Evolutionary conservation across 2,329 filamentous ascomycete genomes (phyloP).

Genomic region (Lachnellula occidentalis): DNA sequence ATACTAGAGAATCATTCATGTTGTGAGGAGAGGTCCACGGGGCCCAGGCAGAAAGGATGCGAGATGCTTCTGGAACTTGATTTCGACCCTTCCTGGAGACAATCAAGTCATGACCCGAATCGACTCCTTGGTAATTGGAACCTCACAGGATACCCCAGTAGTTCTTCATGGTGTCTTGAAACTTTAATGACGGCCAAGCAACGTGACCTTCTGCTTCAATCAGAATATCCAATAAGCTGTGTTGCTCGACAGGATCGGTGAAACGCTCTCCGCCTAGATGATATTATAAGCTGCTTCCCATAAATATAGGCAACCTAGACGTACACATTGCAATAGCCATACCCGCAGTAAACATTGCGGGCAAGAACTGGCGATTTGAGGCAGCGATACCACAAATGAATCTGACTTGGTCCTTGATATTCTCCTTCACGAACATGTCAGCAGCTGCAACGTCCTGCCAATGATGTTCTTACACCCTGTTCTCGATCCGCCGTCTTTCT

Average conservation of each 20-base stretch:
- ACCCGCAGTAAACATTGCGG: constrained; percentile 29
- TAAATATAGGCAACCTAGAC: neutral
- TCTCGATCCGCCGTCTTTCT: constrained; percentile 1
- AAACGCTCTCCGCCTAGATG: constrained; percentile 38
- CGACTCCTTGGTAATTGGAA: too few species aligned
- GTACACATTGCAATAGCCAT: constrained; percentile 29
- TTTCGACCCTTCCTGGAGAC: too few species aligned
- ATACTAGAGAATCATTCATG: too few species aligned
- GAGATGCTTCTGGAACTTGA: too few species aligned
- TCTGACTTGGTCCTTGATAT: constrained; percentile 8
- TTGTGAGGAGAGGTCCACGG: too few species aligned
- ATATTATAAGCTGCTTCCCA: neutral
- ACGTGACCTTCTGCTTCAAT: constrained; percentile 42
- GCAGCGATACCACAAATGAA: constrained; percentile 11
- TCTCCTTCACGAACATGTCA: neutral
- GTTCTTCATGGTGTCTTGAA: constrained; percentile 38
- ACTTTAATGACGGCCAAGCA: constrained; percentile 42
- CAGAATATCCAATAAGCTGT: constrained; percentile 42
- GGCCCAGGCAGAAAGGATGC: too few species aligned
- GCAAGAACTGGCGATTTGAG: constrained; percentile 8
- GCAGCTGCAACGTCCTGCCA: neutral
- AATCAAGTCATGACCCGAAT: too few species aligned
- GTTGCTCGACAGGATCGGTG: constrained; percentile 39
- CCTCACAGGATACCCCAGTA: constrained; percentile 41
- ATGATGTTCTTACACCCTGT: constrained; percentile 3